These are phyloP conservation scores for Trametopsis cervina DNA, from an alignment of 768 basidiomycete genomes.

Conservation along the genomic window DNA sequence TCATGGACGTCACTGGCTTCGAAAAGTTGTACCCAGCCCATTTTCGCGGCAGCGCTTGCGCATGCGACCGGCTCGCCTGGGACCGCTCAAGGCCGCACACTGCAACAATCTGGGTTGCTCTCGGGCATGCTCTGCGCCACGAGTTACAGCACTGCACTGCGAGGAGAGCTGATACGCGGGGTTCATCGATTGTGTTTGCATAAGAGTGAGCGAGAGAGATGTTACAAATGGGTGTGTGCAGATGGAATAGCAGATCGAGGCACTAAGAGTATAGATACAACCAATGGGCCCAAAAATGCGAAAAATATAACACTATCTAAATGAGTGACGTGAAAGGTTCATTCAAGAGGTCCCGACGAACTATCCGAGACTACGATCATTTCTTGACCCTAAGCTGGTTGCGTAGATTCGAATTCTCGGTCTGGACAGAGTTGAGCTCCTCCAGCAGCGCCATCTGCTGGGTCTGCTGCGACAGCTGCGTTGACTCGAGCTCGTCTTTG, in stretches of 20 bases:
- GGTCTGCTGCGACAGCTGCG: slow-evolving; percentile 65
- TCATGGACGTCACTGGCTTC: not conserved
- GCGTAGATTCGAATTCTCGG: slow-evolving; percentile 64
- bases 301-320: slow-evolving; percentile 1
- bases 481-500: slow-evolving; percentile 60
- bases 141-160: too few species aligned
- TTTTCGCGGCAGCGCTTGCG: not conserved
- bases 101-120: too few species aligned
- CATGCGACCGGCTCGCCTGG: not conserved
- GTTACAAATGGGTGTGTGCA: not conserved
- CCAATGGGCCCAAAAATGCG: not conserved
- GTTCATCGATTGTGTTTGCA: not conserved
- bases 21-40: too few species aligned
- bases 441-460: slow-evolving; percentile 83
- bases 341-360: not conserved
- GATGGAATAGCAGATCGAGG: not conserved
- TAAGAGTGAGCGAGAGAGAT: not conserved
- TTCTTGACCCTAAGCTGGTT: slow-evolving; percentile 51
- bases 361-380: not conserved
- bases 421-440: slow-evolving; percentile 79
- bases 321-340: slow-evolving; percentile 6
- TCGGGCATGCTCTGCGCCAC: too few species aligned
- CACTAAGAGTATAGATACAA: not conserved
- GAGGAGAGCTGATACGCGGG: too few species aligned
- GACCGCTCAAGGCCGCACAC: too few species aligned